These are phyloP conservation scores for Phytopythium helicoides DNA, from an alignment of 352 stramenopile genomes.

Conservation along the genomic window DNA sequence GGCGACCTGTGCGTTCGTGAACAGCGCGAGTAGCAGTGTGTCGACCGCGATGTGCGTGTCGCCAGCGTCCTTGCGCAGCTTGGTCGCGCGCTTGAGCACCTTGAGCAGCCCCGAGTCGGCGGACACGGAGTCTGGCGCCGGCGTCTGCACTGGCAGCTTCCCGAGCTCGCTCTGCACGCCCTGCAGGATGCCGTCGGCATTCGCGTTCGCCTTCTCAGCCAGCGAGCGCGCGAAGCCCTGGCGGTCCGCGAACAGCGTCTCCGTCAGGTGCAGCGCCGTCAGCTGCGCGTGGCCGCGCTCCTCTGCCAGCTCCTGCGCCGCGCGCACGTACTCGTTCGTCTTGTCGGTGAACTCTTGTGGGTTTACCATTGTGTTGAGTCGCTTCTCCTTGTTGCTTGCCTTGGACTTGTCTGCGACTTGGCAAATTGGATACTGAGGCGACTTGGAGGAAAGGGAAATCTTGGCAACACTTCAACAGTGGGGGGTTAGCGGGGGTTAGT, in stretches of 20 bases:
- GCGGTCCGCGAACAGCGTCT: conserved; percentile 66
- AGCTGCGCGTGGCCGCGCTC: conserved; percentile 71
- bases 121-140: conserved; percentile 57
- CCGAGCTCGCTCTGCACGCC: conserved; percentile 55
- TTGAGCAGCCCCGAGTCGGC: conserved; percentile 69
- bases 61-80: conserved; percentile 78
- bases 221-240: conserved; percentile 57
- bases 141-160: conserved; percentile 69
- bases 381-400: conserved; percentile 10
- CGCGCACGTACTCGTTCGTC: conserved; percentile 59
- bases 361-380: conserved; percentile 48
- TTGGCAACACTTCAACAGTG: too few species aligned
- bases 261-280: conserved; percentile 67
- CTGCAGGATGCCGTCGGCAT: conserved; percentile 42
- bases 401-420: conserved; percentile 15
- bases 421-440: conserved; percentile 34
- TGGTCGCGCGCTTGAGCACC: conserved; percentile 79
- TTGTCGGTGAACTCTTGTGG: conserved; percentile 81
- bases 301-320: conserved; percentile 50
- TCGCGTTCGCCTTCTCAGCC: conserved; percentile 43
- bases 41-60: conserved; percentile 80
- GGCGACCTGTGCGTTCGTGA: conserved; percentile 50
- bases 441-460: background rate
- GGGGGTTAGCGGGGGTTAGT: conserved; percentile 4
- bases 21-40: conserved; percentile 72